Base-by-base conservation (phyloP, 805 yeast genomes). In the Candida pseudofarinosa region DNA sequence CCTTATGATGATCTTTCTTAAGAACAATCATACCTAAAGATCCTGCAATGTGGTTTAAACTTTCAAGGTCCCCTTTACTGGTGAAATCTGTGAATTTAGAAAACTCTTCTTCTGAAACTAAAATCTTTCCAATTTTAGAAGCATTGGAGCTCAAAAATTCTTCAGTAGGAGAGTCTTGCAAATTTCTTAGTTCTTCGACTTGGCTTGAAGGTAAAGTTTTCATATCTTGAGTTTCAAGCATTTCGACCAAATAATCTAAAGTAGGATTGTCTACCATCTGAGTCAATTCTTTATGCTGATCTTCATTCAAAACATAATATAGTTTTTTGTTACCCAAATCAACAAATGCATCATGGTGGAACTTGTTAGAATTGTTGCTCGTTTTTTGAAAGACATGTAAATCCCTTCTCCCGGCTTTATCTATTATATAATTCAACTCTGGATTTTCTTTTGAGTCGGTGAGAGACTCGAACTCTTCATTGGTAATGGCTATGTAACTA, bases 101-200 rank as follows among this genome's bases (percentile, higher is more conserved):
- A 38, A 39, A 44, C 20, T 53, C 56, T 2, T 42, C 41, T n/a
- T 38, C 37, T 19, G 47, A 37, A 10, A 58, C 12, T 13, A 52
- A 23, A 5, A 41, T 33, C 18, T 30, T 45, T 4, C 54, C 55
- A 4, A 47, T 43, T 48, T 28, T 19, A 5, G 48, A 44, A 3
- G 67, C 61, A 35, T 52, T 55, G 19, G 50, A 55, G 14, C 47
- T 48, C n/a, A 67, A 41, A 42, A 52, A 54, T 0, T 52, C 58
- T 15, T 42, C 26, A 3, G 51, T 35, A 34, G 62, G 64, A 5
- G 42, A 26, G 1, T 45, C 44, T 13, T 46, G 26, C 14, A 46
- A 40, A 5, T 32, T 43, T 37, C 41, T 31, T 4, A 52, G 34
- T 13, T 19, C n/a, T 12, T 44, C 44, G 32, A 48, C 52, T 8